A percentile compares a stretch with the other conserved stretches of the same genome.
phyloP scores from a whole-genome alignment of 2,329 filamentous ascomycete genomes.

The Cladobotryum protrusum region DNA sequence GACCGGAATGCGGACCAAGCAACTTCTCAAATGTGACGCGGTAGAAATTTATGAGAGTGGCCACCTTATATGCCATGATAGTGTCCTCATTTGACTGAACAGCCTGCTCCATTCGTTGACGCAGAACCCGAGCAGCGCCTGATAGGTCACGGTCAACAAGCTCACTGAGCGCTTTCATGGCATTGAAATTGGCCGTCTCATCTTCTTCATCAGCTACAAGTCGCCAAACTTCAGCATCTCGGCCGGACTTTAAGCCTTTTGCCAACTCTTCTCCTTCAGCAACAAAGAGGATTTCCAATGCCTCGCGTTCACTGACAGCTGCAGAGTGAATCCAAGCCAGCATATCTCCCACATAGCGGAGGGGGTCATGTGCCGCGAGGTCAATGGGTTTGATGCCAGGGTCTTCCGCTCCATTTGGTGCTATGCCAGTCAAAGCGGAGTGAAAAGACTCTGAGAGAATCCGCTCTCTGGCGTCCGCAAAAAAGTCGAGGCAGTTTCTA shows the following conservation, averaged over 20 bases:
- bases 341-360: constrained; percentile 95
- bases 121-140: constrained; percentile 75
- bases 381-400: constrained; percentile 80
- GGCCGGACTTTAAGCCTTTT: constrained; percentile 70
- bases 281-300: constrained; percentile 84
- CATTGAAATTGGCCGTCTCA: constrained; percentile 61
- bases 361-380: constrained; percentile 81
- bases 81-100: constrained; percentile 89
- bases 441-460: constrained; percentile 87
- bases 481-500: constrained; percentile 87
- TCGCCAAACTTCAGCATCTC: constrained; percentile 80
- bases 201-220: constrained; percentile 54
- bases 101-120: constrained; percentile 84
- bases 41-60: constrained; percentile 87
- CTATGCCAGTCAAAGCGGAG: constrained; percentile 71
- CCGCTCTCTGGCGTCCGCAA: constrained; percentile 82
- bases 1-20: constrained; percentile 59
- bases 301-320: constrained; percentile 88
- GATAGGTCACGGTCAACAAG: constrained; percentile 81
- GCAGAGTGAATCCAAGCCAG: constrained; percentile 94
- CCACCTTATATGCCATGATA: constrained; percentile 80
- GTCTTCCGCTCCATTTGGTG: constrained; percentile 52
- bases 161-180: constrained; percentile 72
- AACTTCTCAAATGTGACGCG: constrained; percentile 76
- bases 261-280: constrained; percentile 85